Evolutionary conservation across 768 basidiomycete genomes (phyloP).

Genomic region (Amanita muscaria): DNA sequence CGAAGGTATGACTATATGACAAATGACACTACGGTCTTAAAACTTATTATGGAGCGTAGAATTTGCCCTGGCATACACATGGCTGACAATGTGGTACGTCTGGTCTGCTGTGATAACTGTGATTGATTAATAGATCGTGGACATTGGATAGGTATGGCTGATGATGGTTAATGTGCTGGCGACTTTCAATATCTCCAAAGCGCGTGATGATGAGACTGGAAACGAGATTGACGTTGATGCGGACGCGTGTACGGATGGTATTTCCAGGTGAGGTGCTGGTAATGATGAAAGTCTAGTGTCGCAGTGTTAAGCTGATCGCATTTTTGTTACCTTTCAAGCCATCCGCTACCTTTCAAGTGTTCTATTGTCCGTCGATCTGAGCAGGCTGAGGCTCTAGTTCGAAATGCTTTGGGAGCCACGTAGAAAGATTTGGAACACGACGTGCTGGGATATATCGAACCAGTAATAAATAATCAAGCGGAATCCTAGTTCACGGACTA

Average conservation of each 20-base stretch:
- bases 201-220: slow-evolving; percentile 19
- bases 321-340: too few relatives aligned
- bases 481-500: too few relatives aligned
- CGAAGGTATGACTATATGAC: slow-evolving; percentile 22
- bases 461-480: too few relatives aligned
- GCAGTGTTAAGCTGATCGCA: background rate
- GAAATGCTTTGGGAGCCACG: background rate
- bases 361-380: background rate
- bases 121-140: background rate
- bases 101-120: too few relatives aligned
- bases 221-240: slow-evolving; percentile 5
- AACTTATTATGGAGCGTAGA: background rate
- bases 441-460: too few relatives aligned
- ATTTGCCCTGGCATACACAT: slow-evolving; percentile 20
- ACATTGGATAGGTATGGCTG: slow-evolving; percentile 14
- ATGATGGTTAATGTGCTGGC: slow-evolving; percentile 19
- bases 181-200: slow-evolving; percentile 21
- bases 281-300: background rate
- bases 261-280: too few relatives aligned
- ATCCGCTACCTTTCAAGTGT: too few relatives aligned
- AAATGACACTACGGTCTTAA: too few relatives aligned
- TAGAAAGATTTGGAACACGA: too few relatives aligned
- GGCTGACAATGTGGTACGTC: slow-evolving; percentile 13
- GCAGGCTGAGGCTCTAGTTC: background rate
- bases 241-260: background rate